A percentile compares a stretch with the other conserved stretches of the same genome.
Evolutionary conservation across 371 early-diverging fungal genomes (phyloP).

Genomic region (Sporodiniella umbellata): DNA sequence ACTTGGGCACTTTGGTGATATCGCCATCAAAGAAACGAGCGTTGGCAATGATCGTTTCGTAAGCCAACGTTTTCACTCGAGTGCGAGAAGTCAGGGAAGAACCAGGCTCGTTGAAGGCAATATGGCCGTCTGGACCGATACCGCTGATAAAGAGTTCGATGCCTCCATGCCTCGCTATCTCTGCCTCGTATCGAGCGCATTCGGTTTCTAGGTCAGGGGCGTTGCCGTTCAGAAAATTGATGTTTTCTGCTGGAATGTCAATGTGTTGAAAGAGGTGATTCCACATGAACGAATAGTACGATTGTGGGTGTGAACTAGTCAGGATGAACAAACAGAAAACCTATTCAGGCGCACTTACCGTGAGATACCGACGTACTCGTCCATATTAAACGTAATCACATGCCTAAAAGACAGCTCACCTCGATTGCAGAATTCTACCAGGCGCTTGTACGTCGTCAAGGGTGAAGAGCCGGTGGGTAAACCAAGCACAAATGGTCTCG

Average conservation of each 20-base stretch:
- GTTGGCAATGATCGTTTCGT: slow-evolving; percentile 88
- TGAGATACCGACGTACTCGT: slow-evolving; percentile 58
- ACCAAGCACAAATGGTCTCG: slow-evolving; percentile 82
- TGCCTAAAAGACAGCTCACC: slow-evolving; percentile 64
- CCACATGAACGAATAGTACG: slow-evolving; percentile 90
- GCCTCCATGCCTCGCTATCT: slow-evolving; percentile 75
- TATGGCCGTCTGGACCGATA: slow-evolving; percentile 90
- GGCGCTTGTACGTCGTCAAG: slow-evolving; percentile 64
- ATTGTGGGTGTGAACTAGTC: slow-evolving; percentile 71
- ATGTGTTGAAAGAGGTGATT: slow-evolving; percentile 80
- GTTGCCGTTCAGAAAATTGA: slow-evolving; percentile 83
- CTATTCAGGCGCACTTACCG: slow-evolving; percentile 12
- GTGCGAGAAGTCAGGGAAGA: slow-evolving; percentile 82
- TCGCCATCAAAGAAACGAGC: slow-evolving; percentile 87
- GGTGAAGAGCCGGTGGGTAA: slow-evolving; percentile 88
- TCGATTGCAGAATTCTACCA: slow-evolving; percentile 58
- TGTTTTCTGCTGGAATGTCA: slow-evolving; percentile 75
- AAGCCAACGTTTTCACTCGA: slow-evolving; percentile 86
- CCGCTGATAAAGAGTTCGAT: slow-evolving; percentile 82
- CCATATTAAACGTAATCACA: slow-evolving; percentile 76
- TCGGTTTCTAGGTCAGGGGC: slow-evolving; percentile 77
- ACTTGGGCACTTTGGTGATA: slow-evolving; percentile 83
- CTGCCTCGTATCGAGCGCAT: slow-evolving; percentile 76
- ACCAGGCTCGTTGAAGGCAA: slow-evolving; percentile 93
- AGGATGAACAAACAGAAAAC: not conserved